Evolutionary conservation across 176 grass and related monocot species (phyloP), one percentile per base, ranked within the genome.

Genomic region (Eragrostis nindensis): DNA sequence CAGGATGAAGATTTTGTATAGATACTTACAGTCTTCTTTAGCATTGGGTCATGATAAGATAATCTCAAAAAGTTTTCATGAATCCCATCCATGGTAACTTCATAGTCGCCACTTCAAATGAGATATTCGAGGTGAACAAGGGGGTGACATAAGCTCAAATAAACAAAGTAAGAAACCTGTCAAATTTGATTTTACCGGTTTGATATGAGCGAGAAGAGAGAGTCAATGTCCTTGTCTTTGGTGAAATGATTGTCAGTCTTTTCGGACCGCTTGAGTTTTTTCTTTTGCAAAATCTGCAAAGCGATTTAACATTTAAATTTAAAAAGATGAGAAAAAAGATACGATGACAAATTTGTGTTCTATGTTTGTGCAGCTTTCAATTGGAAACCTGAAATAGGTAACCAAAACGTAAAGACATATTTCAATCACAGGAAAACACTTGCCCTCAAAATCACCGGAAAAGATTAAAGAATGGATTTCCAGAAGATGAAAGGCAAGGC

Each of bases 1-100:
- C 29, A 74, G 43, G 36, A 85, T 65, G 24, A 67, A 21, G 21
- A 36, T 17, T 47, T 49, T 50, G 72, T 74, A 27, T 25, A 83
- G 39, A 68, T 88, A 89, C 92, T 86, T 66, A 94, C 92, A 25
- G 92, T 98, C 78, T 94, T 98, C 71, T 90, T 86, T 84, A 98
- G 83, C 92, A 98, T 90, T 19, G 95, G 95, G 52, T 98, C 95
- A 81, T 94, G 95, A 82, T 98, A 98, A 78, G 92, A 87, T 62
- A 98, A 86, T 68, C 42, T 87, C 61, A 94, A 85, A 82, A 94
- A 86, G 66, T 98, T 98, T 80, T 98, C 95, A 68, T 94, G 90
- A 77, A 98, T 98, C 52, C 95, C 95, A 83, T 98, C 95, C 95
- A 98, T 92, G 27, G 95, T 94, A 89, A 93, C 73, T 63, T 94